Base-by-base conservation (phyloP, 2,329 filamentous ascomycete genomes). In the Dactylonectria estremocensis region DNA sequence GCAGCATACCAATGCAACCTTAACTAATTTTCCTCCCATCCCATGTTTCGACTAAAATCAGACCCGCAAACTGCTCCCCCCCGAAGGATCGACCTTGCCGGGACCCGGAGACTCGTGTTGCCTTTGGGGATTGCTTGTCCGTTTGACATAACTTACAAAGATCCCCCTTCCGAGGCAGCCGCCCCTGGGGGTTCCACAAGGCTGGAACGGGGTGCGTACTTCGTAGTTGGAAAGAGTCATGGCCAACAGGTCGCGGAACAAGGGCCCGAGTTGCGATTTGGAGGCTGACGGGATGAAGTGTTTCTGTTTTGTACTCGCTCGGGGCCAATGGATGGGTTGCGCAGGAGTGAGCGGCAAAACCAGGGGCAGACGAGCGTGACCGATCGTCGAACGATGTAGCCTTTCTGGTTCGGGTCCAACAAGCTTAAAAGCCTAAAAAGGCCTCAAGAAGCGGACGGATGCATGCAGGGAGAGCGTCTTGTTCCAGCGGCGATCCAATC, bases 401-500 rank as follows among this genome's bases (percentile, higher is more conserved):
- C 5, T 50, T 33, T 28, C 16, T 16, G 3, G 14, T 43, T 43
- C n/a, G 40, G 16, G 40, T 43, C 49, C 49, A 52, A 28, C 18
- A 52, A 52, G 24, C 49, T 52, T 52, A 53, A 53, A 53, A 53
- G 28, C 50, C 31, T 37, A 53, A 46, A 46, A 46, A 46, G 45
- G 45, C 45, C 45, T 20, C 45, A 46, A 20, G 20, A 46, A 5
- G 14, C 8, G 18, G 43, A 9, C 45, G 11, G 18, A 3, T 46
- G 9, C 45, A 46, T 46, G 18, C 45, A 20, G n/a, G 45, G 14
- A 18, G 20, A 18, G 14, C 5, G n/a, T 46, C 45, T 28, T 28
- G 24, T 28, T 28, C 24, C 24, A 28, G 13, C 45, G 18, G 45
- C 11, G 45, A 46, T 46, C 45, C 45, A 13, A 20, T 46, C 2